Conservation (phyloP, 139 green algal genomes). For the Chlorella sp. region DNA sequence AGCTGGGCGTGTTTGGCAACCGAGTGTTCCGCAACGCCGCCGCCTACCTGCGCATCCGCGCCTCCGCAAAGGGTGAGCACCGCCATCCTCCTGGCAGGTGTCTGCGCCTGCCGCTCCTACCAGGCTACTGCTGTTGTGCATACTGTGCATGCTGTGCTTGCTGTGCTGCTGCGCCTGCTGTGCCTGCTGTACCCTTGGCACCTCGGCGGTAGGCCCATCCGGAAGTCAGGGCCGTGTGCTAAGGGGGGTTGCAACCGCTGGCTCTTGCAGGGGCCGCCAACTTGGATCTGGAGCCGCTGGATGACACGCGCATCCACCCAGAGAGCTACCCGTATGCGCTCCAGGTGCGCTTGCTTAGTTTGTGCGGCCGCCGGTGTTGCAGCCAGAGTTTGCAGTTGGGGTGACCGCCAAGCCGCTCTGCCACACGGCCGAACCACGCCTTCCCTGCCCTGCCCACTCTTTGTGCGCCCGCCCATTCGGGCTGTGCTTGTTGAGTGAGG, state of each 20-base stretch:
- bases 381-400: too few relatives aligned
- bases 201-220: too few relatives aligned
- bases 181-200: too few relatives aligned
- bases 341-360: conserved; percentile 32
- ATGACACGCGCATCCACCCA: conserved; percentile 84
- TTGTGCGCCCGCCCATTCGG: too few relatives aligned
- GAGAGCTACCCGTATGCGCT: conserved; percentile 58
- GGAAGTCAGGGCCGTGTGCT: too few relatives aligned
- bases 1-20: conserved; percentile 62
- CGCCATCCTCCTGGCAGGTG: too few relatives aligned
- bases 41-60: conserved; percentile 70
- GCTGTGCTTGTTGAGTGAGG: too few relatives aligned
- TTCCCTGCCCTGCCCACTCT: not conserved
- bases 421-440: not conserved
- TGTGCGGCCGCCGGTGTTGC: too few relatives aligned
- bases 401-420: not conserved
- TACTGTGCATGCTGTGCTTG: too few relatives aligned
- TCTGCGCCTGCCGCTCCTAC: too few relatives aligned
- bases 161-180: not conserved
- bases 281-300: conserved; percentile 73
- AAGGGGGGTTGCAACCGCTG: not conserved
- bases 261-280: conserved; percentile 56
- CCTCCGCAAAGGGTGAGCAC: conserved; percentile 37
- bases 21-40: conserved; percentile 78
- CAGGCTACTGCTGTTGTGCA: too few relatives aligned